Conservation (phyloP, 73 alveolate species). For the Paramecium octaurelia region DNA sequence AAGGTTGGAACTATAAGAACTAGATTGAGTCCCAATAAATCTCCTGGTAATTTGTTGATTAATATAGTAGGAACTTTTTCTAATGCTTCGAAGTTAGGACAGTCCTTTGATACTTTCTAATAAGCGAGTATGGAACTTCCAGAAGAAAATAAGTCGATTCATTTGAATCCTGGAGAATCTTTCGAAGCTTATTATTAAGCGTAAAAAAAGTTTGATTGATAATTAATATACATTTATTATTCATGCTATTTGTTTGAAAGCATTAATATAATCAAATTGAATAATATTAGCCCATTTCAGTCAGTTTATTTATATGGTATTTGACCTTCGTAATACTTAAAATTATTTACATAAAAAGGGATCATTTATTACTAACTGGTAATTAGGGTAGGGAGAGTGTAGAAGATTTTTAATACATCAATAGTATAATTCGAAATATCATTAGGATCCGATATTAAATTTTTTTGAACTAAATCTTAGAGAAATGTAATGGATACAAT, state of each 20-base stretch:
- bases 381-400: too few relatives aligned
- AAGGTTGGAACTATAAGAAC: conserved; percentile 45
- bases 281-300: too few relatives aligned
- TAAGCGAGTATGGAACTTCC: conserved; percentile 10
- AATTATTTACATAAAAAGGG: too few relatives aligned
- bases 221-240: neutral
- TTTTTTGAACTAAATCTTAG: too few relatives aligned
- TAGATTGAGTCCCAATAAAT: conserved; percentile 34
- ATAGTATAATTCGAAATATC: too few relatives aligned
- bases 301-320: too few relatives aligned
- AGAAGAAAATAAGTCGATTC: conserved; percentile 33
- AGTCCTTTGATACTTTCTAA: neutral
- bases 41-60: neutral
- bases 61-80: neutral
- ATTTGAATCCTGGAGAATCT: conserved; percentile 45
- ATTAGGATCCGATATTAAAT: too few relatives aligned
- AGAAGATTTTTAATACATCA: too few relatives aligned
- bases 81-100: conserved; percentile 23
- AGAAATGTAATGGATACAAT: too few relatives aligned
- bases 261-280: neutral
- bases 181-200: conserved; percentile 42
- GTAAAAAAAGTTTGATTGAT: neutral
- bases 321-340: too few relatives aligned
- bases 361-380: too few relatives aligned
- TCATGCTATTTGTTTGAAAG: neutral